These are phyloP conservation scores for Tolypocladium guangdongense DNA, from an alignment of 2,329 filamentous ascomycete genomes.

Conservation along the genomic window DNA sequence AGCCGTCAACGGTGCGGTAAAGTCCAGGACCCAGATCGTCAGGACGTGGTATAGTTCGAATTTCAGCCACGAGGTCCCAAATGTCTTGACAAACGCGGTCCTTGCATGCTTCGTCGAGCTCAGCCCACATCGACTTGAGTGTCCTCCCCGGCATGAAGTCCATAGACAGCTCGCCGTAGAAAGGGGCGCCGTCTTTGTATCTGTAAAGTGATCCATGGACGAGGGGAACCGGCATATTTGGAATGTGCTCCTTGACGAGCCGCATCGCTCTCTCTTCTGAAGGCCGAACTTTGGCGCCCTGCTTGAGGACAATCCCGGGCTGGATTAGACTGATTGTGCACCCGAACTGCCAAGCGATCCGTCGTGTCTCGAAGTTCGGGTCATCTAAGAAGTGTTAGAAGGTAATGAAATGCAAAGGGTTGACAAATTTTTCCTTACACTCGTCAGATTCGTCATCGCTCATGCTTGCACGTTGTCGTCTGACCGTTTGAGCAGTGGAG, in stretches of 20 bases:
- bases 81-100: slow-evolving; percentile 6
- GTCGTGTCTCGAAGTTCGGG: background rate
- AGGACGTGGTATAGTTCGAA: slow-evolving; percentile 5
- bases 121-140: slow-evolving; percentile 3
- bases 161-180: slow-evolving; percentile 4
- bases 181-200: background rate
- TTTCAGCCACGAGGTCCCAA: slow-evolving; percentile 5
- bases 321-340: slow-evolving; percentile 2
- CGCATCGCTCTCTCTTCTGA: slow-evolving; percentile 5
- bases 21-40: slow-evolving; percentile 2
- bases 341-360: slow-evolving; percentile 1
- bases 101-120: slow-evolving; percentile 4
- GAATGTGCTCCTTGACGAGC: slow-evolving; percentile 3
- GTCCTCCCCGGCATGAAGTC: slow-evolving; percentile 3
- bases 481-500: background rate
- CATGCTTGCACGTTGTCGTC: background rate
- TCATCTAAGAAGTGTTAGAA: background rate
- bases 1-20: slow-evolving; percentile 6
- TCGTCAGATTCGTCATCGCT: background rate
- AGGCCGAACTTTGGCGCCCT: slow-evolving; percentile 6
- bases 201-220: slow-evolving; percentile 1
- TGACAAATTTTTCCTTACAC: background rate
- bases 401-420: background rate
- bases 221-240: slow-evolving; percentile 2
- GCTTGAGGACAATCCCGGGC: slow-evolving; percentile 4